Conservation (phyloP, 140 eudicot species). For the Ambrosia hybrid region DNA sequence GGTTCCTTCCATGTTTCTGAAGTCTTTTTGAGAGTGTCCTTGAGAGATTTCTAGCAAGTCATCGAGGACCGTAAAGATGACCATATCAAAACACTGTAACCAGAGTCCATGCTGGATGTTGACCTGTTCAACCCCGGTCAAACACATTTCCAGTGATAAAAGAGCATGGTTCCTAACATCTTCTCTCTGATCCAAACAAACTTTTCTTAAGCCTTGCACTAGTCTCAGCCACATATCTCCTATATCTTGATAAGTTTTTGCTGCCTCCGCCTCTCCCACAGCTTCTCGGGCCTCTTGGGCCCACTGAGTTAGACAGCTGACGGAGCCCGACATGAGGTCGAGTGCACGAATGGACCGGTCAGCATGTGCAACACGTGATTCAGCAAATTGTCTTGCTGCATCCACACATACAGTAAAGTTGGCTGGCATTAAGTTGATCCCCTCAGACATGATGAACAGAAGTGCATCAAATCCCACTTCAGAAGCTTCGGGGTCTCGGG, state of each 20-base stretch:
- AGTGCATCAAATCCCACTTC: slow-evolving; percentile 91
- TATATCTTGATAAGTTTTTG: slow-evolving; percentile 64
- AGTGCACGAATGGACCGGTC: slow-evolving; percentile 79
- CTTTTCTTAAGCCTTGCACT: slow-evolving; percentile 78
- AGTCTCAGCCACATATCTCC: slow-evolving; percentile 98
- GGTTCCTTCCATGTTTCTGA: slow-evolving; percentile 85
- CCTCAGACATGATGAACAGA: slow-evolving; percentile 76
- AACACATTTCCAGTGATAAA: slow-evolving; percentile 63
- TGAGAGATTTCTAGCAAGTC: slow-evolving; percentile 80
- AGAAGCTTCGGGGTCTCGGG: slow-evolving; percentile 87
- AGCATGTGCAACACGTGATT: slow-evolving; percentile 76
- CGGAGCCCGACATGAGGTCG: slow-evolving; percentile 82
- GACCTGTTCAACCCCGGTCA: slow-evolving; percentile 72
- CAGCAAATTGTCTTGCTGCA: slow-evolving; percentile 91
- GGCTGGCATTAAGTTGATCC: slow-evolving; percentile 67
- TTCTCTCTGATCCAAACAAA: slow-evolving; percentile 95
- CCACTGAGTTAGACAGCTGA: slow-evolving; percentile 69
- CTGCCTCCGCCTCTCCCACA: slow-evolving; percentile 51
- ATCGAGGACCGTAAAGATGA: slow-evolving; percentile 81
- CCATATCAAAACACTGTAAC: slow-evolving; percentile 91
- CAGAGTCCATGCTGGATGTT: slow-evolving; percentile 55
- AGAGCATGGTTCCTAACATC: slow-evolving; percentile 90
- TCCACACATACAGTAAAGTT: slow-evolving; percentile 67
- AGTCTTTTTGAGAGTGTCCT: slow-evolving; percentile 85
- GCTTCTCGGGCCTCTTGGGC: slow-evolving; percentile 64